Base-by-base conservation (phyloP, 768 basidiomycete species). In the Tulasnella sp. region DNA sequence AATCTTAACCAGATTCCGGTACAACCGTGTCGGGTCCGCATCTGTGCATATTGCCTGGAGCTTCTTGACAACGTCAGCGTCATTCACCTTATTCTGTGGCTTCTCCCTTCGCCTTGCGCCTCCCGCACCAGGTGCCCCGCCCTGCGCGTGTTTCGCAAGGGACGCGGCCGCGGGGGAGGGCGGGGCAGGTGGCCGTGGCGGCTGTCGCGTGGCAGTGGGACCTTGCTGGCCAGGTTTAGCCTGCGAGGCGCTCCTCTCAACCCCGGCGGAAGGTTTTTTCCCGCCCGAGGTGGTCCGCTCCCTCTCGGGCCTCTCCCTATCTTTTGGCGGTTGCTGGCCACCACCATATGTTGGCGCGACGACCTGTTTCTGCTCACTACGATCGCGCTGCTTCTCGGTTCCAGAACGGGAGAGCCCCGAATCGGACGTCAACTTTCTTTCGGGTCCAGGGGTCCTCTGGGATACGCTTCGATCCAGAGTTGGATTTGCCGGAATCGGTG, bases 21-120 rank as follows among this genome's bases (percentile, higher is more conserved):
- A 98, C 34, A 97, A 74, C 71, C 83, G 82, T 34, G 94, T 98
- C 27, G 96, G 96, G 72, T 99, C 96, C 3, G 92, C 94, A 69
- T 96, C 92, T 1, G 95, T 95, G 68, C 96, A 99, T 67, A 99
- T 98, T 67, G 85, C 84, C 69, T 90, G 86, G 65, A 99, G 72
- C 17, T 93, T 83, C 66, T 84, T 86, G 63, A 98, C 85, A 62
- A 98, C 92, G 67, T 97, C 94, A 17, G 66, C 67, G 64, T 86
- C 85, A 49, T 85, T 84, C 69, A 88, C 87, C 59, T 77, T 78
- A 52, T 83, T 81, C 75, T 89, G 86, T 3, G 45, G 45, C 76
- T 92, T 92, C 72, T 94, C 88, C 62, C 92, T 74, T 66, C 93
- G 73, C 62, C 94, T 75, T 11, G 41, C 52, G 47, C 34, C 34